Base-by-base conservation (phyloP, 1,139 yeast genomes). In the Blastobotrys petasosporus region DNA sequence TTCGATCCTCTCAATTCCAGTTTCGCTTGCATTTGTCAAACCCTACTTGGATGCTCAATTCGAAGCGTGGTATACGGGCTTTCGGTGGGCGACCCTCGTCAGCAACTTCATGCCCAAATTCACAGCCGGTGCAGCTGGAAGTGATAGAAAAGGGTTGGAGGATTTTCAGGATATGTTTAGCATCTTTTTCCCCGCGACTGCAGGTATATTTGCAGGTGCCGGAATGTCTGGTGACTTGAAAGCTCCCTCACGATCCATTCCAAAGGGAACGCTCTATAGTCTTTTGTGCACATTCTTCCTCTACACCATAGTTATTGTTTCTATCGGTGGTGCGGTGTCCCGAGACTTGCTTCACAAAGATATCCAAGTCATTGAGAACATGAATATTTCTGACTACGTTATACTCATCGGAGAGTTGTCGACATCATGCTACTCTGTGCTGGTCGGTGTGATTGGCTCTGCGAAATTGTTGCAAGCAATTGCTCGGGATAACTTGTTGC, bases 151-250 rank as follows among this genome's bases (percentile, higher is more conserved):
- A 2, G 71, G 74, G 0, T 77, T 72, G 16, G 97, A 90, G 63
- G 85, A 81, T 1, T 86, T 90, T 59, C 77, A 81, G 48, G 84
- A 85, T 60, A 67, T 92, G 54, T 92, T 92, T 74, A 97, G 97
- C 2, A 85, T 92, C 44, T 86, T 92, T 63, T 92, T 92, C 69
- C 97, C 98, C n/a, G 96, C 98, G 0, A 90, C 98, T 0, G 95
- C 97, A 1, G 98, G 98, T 49, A 88, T 92, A 36, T 84, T 90
- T 64, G 97, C 98, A 1, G 98, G 98, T n/a, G 97, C 97, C 1
- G 85, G 95, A 12, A 92, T 92, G 97, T 86, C 96, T 39, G 97
- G 97, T n/a, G 95, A 88, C 56, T 71, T 92, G 51, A 70, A 76
- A 49, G 79, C 75, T 48, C 98, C 98, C 0, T 85, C 96, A 0